Evolutionary conservation across 768 basidiomycete genomes (phyloP), one percentile per base, ranked within the genome.

Genomic region (Amanita rubescens): DNA sequence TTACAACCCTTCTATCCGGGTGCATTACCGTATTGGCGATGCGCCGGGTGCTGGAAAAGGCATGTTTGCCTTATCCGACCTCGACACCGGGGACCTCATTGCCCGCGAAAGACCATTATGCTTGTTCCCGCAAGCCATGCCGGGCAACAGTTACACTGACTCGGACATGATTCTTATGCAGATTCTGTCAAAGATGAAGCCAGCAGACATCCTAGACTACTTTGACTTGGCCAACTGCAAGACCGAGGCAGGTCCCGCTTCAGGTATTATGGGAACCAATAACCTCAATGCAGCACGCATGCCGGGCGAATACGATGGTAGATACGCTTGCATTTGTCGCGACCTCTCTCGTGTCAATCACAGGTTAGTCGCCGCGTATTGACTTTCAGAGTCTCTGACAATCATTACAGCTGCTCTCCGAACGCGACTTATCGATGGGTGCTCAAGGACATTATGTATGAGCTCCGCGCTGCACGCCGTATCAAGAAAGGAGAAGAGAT

Each of bases 361-460:
- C 39, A 41, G n/a, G 39, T 17, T 9, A 41, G 39, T 22, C 1
- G 9, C 10, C 10, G 9, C 17, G 17, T 10, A 10, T 10, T 41
- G 17, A 19, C 20, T 20, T n/a, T 3, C 38, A 9, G 0, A 17
- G 20, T 20, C n/a, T 19, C 20, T 41, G 9, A 41, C 15, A 17
- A 9, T n/a, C 8, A n/a, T 12, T 17, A 22, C 39, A 41, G 39
- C 17, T 41, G 17, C 39, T 10, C 19, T 41, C 33, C 54, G 8
- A 46, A 10, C 4, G 51, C 46, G 15, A 53, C 39, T 3, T 30
- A 54, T 61, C 24, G 60, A 55, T 41, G 30, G 19, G 15, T 39
- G 59, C 30, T 58, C 62, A 15, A 60, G 60, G 20, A 49, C 50
- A 5, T 56, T 58, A 25, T 22, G 51, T n/a, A 51, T 20, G 39